Conservation (phyloP, 2,329 filamentous ascomycete species). For the Drechslerella stenobrocha region DNA sequence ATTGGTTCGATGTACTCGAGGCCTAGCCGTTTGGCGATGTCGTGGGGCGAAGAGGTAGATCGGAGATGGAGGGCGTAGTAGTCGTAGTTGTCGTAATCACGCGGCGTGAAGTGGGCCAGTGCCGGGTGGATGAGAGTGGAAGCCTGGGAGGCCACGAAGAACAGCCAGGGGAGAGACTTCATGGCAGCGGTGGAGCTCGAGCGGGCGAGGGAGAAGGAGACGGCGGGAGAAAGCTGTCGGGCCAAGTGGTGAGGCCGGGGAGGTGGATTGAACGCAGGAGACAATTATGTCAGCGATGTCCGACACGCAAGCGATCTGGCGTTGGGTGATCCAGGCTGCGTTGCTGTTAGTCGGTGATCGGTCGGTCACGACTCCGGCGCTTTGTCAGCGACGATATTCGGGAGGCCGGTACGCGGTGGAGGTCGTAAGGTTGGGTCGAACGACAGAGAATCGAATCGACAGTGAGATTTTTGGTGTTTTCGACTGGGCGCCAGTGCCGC, state of each 20-base stretch:
- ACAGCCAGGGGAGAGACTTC: constrained; percentile 39
- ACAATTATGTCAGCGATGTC: background rate
- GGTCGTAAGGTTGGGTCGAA: background rate
- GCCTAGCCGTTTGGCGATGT: constrained; percentile 73
- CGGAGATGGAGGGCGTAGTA: constrained; percentile 91
- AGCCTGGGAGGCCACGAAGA: constrained; percentile 23
- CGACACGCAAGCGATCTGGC: background rate
- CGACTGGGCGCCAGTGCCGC: too few relatives aligned
- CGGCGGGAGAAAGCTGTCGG: background rate
- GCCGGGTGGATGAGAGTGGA: constrained; percentile 39
- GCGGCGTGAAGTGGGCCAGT: constrained; percentile 57
- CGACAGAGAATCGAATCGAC: too few relatives aligned
- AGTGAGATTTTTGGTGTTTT: too few relatives aligned
- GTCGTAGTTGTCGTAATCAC: constrained; percentile 78
- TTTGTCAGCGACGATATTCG: background rate
- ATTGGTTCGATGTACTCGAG: constrained; percentile 79
- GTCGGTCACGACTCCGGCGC: background rate
- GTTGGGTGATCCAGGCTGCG: background rate
- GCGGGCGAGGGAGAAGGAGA: background rate
- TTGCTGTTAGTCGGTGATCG: background rate
- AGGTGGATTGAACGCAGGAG: background rate
- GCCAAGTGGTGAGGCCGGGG: background rate
- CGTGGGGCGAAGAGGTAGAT: constrained; percentile 65
- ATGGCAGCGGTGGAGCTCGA: constrained; percentile 12
- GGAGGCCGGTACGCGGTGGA: too few relatives aligned